phyloP scores from a whole-genome alignment of 176 grass and related monocot species.

The Puya raimondii region DNA sequence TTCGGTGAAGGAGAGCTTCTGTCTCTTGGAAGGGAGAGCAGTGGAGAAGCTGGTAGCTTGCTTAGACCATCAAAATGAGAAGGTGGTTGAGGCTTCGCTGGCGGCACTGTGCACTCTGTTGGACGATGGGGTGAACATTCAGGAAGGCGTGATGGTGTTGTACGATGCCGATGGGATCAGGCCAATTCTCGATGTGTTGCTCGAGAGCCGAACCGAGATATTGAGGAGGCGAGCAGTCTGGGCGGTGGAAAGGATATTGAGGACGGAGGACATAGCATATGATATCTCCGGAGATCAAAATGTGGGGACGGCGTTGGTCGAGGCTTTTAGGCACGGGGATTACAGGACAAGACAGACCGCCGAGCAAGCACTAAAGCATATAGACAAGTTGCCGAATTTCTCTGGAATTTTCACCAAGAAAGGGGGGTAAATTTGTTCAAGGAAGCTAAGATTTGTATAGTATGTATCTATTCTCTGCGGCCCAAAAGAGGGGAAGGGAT shows the following conservation, averaged over 20 bases:
- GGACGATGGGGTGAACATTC: constrained; percentile 86
- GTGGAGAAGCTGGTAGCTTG: constrained; percentile 86
- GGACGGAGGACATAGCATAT: constrained; percentile 58
- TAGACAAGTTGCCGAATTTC: constrained; percentile 97
- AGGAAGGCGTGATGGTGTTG: constrained; percentile 65
- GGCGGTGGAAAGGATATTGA: constrained; percentile 91
- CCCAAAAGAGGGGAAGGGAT: too few species aligned
- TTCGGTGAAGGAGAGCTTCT: constrained; percentile 75
- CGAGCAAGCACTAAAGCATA: constrained; percentile 85
- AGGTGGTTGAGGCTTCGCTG: constrained; percentile 78
- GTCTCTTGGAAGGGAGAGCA: constrained; percentile 84
- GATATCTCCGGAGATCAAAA: constrained; percentile 91
- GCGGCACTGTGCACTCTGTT: constrained; percentile 73
- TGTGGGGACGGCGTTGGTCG: constrained; percentile 76
- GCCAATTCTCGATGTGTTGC: constrained; percentile 60
- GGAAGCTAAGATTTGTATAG: too few species aligned
- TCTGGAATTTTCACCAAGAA: constrained; percentile 89
- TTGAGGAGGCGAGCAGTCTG: constrained; percentile 62
- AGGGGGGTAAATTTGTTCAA: constrained; percentile 17
- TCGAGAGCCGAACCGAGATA: constrained; percentile 51
- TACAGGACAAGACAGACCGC: constrained; percentile 83
- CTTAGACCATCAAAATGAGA: constrained; percentile 75
- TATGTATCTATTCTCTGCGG: too few species aligned
- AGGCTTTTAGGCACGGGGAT: constrained; percentile 87
- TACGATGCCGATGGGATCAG: constrained; percentile 69